Evolutionary conservation across 2,329 filamentous ascomycete species (phyloP), one percentile per base, ranked within the genome.

Genomic region (Venturia nashicola): DNA sequence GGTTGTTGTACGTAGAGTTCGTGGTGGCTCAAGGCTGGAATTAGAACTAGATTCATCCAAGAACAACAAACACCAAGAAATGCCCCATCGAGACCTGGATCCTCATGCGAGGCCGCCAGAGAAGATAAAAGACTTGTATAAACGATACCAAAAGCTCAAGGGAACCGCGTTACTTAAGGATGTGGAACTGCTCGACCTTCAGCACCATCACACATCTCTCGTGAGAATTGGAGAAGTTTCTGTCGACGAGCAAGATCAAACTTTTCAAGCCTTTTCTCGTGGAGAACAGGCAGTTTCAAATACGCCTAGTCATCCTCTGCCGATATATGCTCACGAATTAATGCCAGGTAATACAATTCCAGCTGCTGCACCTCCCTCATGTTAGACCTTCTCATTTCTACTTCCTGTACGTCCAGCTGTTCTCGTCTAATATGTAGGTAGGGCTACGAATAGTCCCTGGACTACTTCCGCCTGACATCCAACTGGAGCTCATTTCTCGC

Each of bases 361-460:
- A 14, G 51, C 57, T 61, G 12, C 11, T 2, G 32, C 36, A 20
- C 20, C 27, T 23, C 23, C 9, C 8, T 65, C 59, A 65, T 34
- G 3, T 44, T 16, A 6, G 9, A 36, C 43, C 18, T 16, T 39
- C 43, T 36, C 18, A 54, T 7, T 39, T 23, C n/a, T 5, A 42
- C 11, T 36, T 44, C 1, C 20, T 12, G 34, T 61, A 40, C 44
- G n/a, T 54, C 27, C 27, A 57, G 51, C 16, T 51, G 20, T 48
- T 18, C 16, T 18, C 20, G n/a, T 36, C 61, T 64, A 71, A 73
- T 65, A n/a, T 57, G 8, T 36, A 57, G 51, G 51, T 67, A 95
- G 93, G 93, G 66, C 84, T 99, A 11, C 80, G 89, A 64, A 82
- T 97, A 62, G 77, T 92, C 2, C 92, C 92, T 14, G 82, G 82